Conservation (phyloP, 768 basidiomycete species). For the Sarcomyxa edulis region DNA sequence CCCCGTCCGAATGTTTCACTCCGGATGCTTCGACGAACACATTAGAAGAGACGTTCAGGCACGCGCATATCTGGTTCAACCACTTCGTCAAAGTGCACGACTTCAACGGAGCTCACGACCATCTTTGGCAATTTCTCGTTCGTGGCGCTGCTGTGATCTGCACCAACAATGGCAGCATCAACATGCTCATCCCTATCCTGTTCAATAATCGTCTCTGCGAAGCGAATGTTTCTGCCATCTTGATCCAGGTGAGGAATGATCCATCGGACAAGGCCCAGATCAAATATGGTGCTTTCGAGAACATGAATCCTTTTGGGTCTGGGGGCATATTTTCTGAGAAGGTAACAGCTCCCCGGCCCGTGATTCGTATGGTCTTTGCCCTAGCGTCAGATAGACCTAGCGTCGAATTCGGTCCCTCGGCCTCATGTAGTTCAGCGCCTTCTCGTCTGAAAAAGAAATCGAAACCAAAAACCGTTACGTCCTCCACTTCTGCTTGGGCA, state of each 20-base stretch:
- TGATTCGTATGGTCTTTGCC: slow-evolving; percentile 19
- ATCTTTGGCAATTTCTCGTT: slow-evolving; percentile 12
- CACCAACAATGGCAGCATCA: slow-evolving; percentile 15
- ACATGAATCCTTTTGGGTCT: slow-evolving; percentile 17
- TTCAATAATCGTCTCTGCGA: slow-evolving; percentile 6
- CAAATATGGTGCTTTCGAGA: slow-evolving; percentile 12
- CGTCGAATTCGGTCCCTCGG: slow-evolving; percentile 5
- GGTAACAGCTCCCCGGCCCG: slow-evolving; percentile 11
- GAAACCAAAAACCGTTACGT: too few relatives aligned
- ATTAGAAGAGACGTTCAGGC: slow-evolving; percentile 12
- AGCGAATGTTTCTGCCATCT: slow-evolving; percentile 14
- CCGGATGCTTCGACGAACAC: background rate
- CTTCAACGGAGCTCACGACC: slow-evolving; percentile 11
- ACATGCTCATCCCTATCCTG: slow-evolving; percentile 17
- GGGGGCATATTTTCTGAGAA: too few relatives aligned
- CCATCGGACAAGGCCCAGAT: slow-evolving; percentile 7
- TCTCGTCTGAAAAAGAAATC: too few relatives aligned
- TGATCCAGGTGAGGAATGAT: slow-evolving; percentile 17
- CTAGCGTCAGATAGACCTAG: slow-evolving; percentile 10
- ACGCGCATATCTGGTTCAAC: slow-evolving; percentile 20
- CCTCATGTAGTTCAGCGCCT: too few relatives aligned
- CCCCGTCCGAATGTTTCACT: background rate
- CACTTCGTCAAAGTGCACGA: slow-evolving; percentile 25
- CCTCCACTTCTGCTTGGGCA: too few relatives aligned
- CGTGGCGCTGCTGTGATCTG: slow-evolving; percentile 23